These are phyloP conservation scores for Fusarium compactum DNA, from an alignment of 2,329 filamentous ascomycete species.

Conservation along the genomic window DNA sequence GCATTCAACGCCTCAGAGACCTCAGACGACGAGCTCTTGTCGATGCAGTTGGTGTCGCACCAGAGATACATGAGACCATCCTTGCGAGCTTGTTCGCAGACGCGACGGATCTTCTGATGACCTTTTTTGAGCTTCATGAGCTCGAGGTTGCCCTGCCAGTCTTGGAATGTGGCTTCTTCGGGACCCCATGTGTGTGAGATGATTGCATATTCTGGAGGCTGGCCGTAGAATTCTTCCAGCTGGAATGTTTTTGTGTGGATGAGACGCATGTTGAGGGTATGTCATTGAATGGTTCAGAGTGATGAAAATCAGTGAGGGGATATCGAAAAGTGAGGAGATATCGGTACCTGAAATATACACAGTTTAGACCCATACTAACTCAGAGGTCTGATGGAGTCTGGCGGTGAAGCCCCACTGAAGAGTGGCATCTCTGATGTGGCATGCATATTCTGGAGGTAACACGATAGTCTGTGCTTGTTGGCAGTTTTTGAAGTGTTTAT, in stretches of 20 bases:
- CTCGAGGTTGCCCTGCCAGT: slow-evolving; percentile 34
- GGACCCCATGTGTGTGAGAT: slow-evolving; percentile 50
- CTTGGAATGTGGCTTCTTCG: slow-evolving; percentile 46
- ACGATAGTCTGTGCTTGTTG: slow-evolving; percentile 26
- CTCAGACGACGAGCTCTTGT: slow-evolving; percentile 31
- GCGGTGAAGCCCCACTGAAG: slow-evolving; percentile 31
- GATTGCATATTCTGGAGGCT: slow-evolving; percentile 49
- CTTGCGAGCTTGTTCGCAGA: slow-evolving; percentile 28
- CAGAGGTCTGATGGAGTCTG: slow-evolving; percentile 13
- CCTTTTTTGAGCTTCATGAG: slow-evolving; percentile 30
- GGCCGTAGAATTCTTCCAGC: slow-evolving; percentile 41
- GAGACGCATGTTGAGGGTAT: slow-evolving; percentile 44
- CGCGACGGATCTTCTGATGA: slow-evolving; percentile 23
- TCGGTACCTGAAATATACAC: slow-evolving; percentile 5
- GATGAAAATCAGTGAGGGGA: background rate
- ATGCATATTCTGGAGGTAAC: slow-evolving; percentile 23
- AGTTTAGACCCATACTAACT: slow-evolving; percentile 8
- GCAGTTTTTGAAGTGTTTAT: background rate
- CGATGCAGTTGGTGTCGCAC: slow-evolving; percentile 37
- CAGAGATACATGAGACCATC: slow-evolving; percentile 28
- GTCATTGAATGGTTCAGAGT: background rate
- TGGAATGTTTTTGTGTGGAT: slow-evolving; percentile 37
- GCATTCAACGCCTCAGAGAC: slow-evolving; percentile 24
- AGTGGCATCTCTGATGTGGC: slow-evolving; percentile 33
- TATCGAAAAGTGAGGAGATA: background rate